phyloP scores from a whole-genome alignment of 2,329 filamentous ascomycete species.

The Diaporthe vaccinii region DNA sequence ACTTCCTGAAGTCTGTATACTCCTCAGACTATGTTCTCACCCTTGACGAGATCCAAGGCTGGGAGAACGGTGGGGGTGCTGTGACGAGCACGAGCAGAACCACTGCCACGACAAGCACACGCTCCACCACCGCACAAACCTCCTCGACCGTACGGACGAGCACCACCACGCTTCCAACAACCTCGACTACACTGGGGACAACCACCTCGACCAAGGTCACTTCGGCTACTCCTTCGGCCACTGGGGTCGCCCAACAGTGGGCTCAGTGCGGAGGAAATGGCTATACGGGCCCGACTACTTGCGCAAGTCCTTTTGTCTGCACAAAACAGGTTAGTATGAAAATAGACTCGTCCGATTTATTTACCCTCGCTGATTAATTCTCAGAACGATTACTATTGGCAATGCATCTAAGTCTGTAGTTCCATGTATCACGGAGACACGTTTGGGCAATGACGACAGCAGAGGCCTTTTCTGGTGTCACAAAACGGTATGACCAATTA shows the following conservation, averaged over 20 bases:
- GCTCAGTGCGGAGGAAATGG: conserved; percentile 14
- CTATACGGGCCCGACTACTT: neutral
- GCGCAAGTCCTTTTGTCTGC: conserved; percentile 10
- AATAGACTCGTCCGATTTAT: fast-evolving
- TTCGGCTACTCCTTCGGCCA: conserved; percentile 2
- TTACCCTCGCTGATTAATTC: neutral
- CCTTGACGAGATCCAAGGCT: conserved; percentile 53
- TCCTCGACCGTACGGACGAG: conserved; percentile 2
- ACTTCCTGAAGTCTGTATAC: conserved; percentile 54
- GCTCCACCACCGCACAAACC: neutral
- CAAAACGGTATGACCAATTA: neutral
- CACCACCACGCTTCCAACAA: neutral
- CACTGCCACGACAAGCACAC: neutral
- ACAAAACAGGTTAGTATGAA: conserved; percentile 7
- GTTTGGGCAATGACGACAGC: no score
- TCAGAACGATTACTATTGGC: conserved; percentile 14
- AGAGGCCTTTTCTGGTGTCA: neutral
- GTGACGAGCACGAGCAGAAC: conserved; percentile 5
- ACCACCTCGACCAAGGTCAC: neutral
- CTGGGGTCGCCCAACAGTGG: conserved; percentile 3
- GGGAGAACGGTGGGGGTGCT: conserved; percentile 40
- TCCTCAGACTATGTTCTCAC: conserved; percentile 44
- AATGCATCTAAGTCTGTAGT: neutral
- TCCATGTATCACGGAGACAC: neutral
- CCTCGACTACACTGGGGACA: neutral